Percentiles rank a stretch among this genome's conserved stretches.
phyloP scores from a whole-genome alignment of 2,329 filamentous ascomycete species.

The Grosmannia penicillata region DNA sequence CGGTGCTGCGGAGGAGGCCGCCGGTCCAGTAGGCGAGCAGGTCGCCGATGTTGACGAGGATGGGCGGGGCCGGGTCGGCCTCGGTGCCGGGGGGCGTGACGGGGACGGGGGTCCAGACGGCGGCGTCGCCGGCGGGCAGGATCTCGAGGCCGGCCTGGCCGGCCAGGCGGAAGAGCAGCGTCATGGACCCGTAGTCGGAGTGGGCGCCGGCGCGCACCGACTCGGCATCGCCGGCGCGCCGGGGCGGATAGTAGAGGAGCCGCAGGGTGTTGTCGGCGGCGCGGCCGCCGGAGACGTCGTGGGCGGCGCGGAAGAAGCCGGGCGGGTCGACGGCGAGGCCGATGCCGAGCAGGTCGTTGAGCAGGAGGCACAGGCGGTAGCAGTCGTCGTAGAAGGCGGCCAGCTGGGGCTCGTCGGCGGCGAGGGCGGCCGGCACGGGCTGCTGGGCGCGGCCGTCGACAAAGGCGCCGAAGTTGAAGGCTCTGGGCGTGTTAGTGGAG shows the following conservation, averaged over 20 bases:
- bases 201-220: slow-evolving; percentile 85
- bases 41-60: slow-evolving; percentile 64
- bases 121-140: slow-evolving; percentile 33
- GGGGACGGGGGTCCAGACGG: slow-evolving; percentile 47
- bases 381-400: slow-evolving; percentile 55
- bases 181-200: slow-evolving; percentile 66
- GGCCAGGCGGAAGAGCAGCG: slow-evolving; percentile 70
- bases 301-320: slow-evolving; percentile 39
- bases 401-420: slow-evolving; percentile 44
- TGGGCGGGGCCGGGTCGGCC: slow-evolving; percentile 48
- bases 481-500: slow-evolving; percentile 35
- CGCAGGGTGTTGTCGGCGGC: slow-evolving; percentile 48
- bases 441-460: slow-evolving; percentile 54
- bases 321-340: slow-evolving; percentile 47
- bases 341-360: slow-evolving; percentile 64
- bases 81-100: slow-evolving; percentile 49
- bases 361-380: slow-evolving; percentile 53
- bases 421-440: slow-evolving; percentile 54
- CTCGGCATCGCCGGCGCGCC: slow-evolving; percentile 23
- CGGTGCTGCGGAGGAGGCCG: slow-evolving; percentile 70
- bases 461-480: slow-evolving; percentile 85
- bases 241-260: slow-evolving; percentile 57
- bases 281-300: slow-evolving; percentile 26
- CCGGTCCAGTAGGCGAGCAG: slow-evolving; percentile 78
- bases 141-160: slow-evolving; percentile 83